These are phyloP conservation scores for Aspergillus baeticus DNA, from an alignment of 495 filamentous ascomycete genomes.

Conservation along the genomic window DNA sequence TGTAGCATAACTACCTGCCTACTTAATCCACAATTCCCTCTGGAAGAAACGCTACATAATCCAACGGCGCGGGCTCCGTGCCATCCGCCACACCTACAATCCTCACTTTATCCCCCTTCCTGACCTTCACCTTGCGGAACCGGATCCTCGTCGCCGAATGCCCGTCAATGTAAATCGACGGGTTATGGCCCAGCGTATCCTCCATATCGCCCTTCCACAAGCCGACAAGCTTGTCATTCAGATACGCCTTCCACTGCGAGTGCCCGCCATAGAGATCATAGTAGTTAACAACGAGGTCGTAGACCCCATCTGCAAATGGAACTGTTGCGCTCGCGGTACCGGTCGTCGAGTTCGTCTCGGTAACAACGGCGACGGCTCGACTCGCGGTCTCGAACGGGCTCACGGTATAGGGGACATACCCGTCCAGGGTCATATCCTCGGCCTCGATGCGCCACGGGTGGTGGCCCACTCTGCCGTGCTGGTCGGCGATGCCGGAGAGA, in stretches of 20 bases:
- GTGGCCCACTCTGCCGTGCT: conserved; percentile 49
- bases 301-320: conserved; percentile 48
- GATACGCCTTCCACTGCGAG: conserved; percentile 50
- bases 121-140: conserved; percentile 50
- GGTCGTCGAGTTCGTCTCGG: conserved; percentile 43
- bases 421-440: conserved; percentile 57
- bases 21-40: conserved; percentile 57
- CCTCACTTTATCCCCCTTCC: conserved; percentile 54
- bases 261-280: conserved; percentile 59
- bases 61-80: conserved; percentile 59
- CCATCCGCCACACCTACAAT: conserved; percentile 60
- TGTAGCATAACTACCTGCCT: too few relatives aligned
- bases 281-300: conserved; percentile 65
- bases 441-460: conserved; percentile 65
- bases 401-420: conserved; percentile 39
- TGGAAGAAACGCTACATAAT: conserved; percentile 65
- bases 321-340: conserved; percentile 51
- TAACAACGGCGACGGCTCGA: conserved; percentile 45
- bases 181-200: conserved; percentile 26
- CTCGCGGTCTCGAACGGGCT: conserved; percentile 51
- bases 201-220: conserved; percentile 59
- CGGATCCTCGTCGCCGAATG: conserved; percentile 63
- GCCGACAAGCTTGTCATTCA: conserved; percentile 53
- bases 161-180: conserved; percentile 58
- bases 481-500: conserved; percentile 58